Percentiles rank a stretch among this genome's conserved stretches.
These are phyloP conservation scores for Rhazya stricta DNA, from an alignment of 257 asterid genomes.

Conservation along the genomic window DNA sequence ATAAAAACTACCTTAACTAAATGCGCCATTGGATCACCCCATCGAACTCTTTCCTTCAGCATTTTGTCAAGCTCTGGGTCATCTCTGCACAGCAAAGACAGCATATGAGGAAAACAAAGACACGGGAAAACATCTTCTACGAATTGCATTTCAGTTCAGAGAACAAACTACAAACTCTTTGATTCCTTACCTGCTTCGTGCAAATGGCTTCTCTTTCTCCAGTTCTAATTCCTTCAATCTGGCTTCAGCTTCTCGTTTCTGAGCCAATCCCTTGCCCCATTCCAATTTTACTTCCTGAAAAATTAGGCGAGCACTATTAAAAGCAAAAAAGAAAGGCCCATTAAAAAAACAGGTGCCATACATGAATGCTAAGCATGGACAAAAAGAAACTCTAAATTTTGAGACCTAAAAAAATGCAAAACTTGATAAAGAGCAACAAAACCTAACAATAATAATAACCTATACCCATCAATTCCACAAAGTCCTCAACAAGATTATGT, in stretches of 20 bases:
- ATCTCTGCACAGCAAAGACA: slow-evolving; percentile 44
- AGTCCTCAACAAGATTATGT: background rate
- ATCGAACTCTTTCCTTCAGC: slow-evolving; percentile 83
- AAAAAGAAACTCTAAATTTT: background rate
- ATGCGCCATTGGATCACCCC: slow-evolving; percentile 99
- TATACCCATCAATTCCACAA: background rate
- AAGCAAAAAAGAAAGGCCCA: background rate
- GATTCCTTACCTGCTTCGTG: slow-evolving; percentile 56
- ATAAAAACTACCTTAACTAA: slow-evolving; percentile 55
- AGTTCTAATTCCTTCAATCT: slow-evolving; percentile 59
- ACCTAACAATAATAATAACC: background rate
- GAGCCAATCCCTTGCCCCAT: slow-evolving; percentile 95
- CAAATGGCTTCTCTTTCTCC: slow-evolving; percentile 96
- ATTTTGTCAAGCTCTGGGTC: slow-evolving; percentile 82
- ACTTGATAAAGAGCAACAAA: background rate
- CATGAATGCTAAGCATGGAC: background rate
- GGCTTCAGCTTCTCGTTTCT: slow-evolving; percentile 86
- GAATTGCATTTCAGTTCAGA: background rate
- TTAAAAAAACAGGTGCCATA: background rate
- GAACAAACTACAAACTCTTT: background rate
- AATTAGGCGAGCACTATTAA: slow-evolving; percentile 6
- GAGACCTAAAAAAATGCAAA: background rate
- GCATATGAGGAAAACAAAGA: slow-evolving; percentile 9
- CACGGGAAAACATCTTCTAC: background rate
- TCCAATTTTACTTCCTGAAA: slow-evolving; percentile 81